Evolutionary conservation across 106 monocot species (phyloP), one percentile per base, ranked within the genome.

Genomic region (Cymbidium sinense): DNA sequence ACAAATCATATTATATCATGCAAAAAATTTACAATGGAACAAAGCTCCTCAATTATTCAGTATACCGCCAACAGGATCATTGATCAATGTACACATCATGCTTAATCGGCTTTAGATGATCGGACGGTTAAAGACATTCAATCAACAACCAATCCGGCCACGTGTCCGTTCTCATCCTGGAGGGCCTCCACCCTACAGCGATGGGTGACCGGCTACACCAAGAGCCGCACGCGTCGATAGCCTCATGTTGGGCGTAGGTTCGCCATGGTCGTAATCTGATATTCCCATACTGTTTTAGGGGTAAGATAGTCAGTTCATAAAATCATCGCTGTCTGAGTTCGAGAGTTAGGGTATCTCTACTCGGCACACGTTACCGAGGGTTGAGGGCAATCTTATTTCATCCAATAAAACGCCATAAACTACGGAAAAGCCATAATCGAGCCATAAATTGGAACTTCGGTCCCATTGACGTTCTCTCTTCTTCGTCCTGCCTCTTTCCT

Each of bases 371-470:
- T 17, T 28, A 61, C 55, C 27, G 33, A 27, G 27, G 19, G 0
- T 12, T 17, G 36, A 73, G 0, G 3, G 9, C 15, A 0, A 19
- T 61, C 4, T 20, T 4, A 2, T 28, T 50, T 9, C 28, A 25
- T 37, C 73, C 58, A 37, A 2, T 29, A 58, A n/a, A 18, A 25
- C 2, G n/a, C 23, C 0, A 19, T 62, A 73, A 73, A 37, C 39
- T 80, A 80, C 79, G 73, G 34, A 80, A 74, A 43, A 5, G 29
- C 74, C 74, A 74, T 29, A 23, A 3, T 3, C 44, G n/a, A 11
- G 44, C 23, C 74, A 74, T 74, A 74, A 43, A 74, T 74, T 47
- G 44, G 74, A 44, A 43, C 44, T 43, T 74, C 44, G 41, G 27
- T 27, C 44, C 28, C 58, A 11, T 44, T 55, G 55, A 34, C 51